These are phyloP conservation scores for Botrytis deweyae DNA, from an alignment of 2,329 filamentous ascomycete species.

Conservation along the genomic window DNA sequence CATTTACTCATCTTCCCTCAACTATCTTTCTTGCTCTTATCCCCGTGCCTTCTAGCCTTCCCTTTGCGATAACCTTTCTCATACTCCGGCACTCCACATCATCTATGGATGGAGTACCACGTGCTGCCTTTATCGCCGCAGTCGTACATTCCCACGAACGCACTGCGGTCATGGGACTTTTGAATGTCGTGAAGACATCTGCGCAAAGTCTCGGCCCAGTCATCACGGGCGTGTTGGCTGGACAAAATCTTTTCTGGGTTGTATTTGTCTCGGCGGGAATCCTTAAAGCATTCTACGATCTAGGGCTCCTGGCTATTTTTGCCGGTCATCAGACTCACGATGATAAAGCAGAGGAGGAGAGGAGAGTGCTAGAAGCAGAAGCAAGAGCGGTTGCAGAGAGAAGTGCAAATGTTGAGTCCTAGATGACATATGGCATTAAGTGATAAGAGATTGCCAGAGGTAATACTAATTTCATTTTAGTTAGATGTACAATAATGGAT, in stretches of 20 bases:
- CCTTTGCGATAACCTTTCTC: slow-evolving; percentile 58
- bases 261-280: slow-evolving; percentile 62
- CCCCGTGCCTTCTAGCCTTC: slow-evolving; percentile 53
- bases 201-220: slow-evolving; percentile 61
- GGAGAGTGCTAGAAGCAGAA: slow-evolving; percentile 24
- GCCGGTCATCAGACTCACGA: slow-evolving; percentile 37
- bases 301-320: slow-evolving; percentile 56
- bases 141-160: slow-evolving; percentile 64
- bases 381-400: slow-evolving; percentile 29
- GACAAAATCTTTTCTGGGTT: slow-evolving; percentile 56
- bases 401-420: slow-evolving; percentile 23
- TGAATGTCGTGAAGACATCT: slow-evolving; percentile 68
- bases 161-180: slow-evolving; percentile 68
- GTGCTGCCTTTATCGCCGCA: slow-evolving; percentile 67
- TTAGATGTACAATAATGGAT: background rate
- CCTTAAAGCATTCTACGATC: slow-evolving; percentile 61
- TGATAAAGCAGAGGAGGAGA: slow-evolving; percentile 31
- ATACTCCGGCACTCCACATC: slow-evolving; percentile 60
- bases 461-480: background rate
- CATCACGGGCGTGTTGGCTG: slow-evolving; percentile 63
- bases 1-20: slow-evolving; percentile 71
- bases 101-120: slow-evolving; percentile 70
- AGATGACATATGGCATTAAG: background rate
- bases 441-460: background rate
- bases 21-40: slow-evolving; percentile 64